phyloP scores from a whole-genome alignment of 1,284 basidiomycete species.

The Meira nashicola region DNA sequence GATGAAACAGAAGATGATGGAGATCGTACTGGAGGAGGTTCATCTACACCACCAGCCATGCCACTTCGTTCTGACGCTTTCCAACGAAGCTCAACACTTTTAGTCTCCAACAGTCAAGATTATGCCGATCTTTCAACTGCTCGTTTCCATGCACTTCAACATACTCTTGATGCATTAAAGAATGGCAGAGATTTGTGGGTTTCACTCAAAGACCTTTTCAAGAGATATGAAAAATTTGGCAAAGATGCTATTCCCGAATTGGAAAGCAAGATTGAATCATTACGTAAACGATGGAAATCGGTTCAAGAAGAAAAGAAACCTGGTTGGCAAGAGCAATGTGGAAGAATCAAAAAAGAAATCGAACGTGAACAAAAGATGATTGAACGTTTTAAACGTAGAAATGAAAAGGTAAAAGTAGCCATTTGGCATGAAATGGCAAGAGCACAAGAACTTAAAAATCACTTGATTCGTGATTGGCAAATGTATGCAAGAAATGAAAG shows the following conservation, averaged over 20 bases:
- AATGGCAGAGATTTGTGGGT: not conserved
- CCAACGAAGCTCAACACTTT: not conserved
- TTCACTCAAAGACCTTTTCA: constrained; percentile 2
- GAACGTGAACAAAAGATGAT: constrained; percentile 5
- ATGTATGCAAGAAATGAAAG: constrained; percentile 3
- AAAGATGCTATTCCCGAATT: constrained; percentile 2
- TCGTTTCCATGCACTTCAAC: not conserved
- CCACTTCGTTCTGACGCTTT: not conserved
- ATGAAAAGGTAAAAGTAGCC: constrained; percentile 2
- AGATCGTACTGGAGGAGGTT: too few species aligned
- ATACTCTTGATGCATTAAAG: constrained; percentile 7
- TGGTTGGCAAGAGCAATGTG: not conserved
- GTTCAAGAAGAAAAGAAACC: constrained; percentile 1
- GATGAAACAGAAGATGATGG: not conserved
- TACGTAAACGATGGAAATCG: constrained; percentile 4
- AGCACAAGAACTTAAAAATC: constrained; percentile 4
- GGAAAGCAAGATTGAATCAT: not conserved
- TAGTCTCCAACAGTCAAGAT: constrained; percentile 6
- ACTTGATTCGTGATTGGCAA: constrained; percentile 3
- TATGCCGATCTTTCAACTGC: constrained; percentile 9
- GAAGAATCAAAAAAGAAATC: not conserved
- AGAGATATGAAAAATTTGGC: constrained; percentile 3
- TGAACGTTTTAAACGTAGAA: constrained; percentile 1
- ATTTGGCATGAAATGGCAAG: constrained; percentile 9
- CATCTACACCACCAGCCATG: too few species aligned